Evolutionary conservation across 2,329 filamentous ascomycete genomes (phyloP).

Genomic region (Aspergillus persii): DNA sequence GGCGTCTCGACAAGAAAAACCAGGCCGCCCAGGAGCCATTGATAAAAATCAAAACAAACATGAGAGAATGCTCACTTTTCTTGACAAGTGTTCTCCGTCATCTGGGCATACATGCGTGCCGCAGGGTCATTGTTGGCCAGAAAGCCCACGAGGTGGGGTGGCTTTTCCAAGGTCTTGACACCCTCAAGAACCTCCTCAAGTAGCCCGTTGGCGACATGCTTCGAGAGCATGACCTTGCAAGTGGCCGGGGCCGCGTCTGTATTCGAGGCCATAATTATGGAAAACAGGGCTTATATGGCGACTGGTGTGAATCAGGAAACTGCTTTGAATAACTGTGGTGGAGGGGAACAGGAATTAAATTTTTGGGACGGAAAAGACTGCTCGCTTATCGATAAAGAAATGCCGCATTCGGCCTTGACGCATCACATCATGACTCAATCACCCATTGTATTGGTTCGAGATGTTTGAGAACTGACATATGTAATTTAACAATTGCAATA

Average conservation of each 20-base stretch:
- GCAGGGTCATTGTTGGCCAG: constrained; percentile 89
- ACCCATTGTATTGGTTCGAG: neutral
- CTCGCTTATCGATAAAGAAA: constrained; percentile 40
- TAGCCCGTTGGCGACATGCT: constrained; percentile 79
- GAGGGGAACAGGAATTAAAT: constrained; percentile 23
- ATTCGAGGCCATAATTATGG: constrained; percentile 32
- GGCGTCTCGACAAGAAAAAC: neutral
- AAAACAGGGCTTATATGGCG: neutral
- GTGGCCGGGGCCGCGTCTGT: constrained; percentile 38
- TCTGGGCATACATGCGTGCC: constrained; percentile 90
- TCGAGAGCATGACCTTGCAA: constrained; percentile 92
- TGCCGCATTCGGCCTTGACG: constrained; percentile 31
- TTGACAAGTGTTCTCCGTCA: constrained; percentile 92
- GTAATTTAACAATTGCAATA: too few species aligned
- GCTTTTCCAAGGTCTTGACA: constrained; percentile 66
- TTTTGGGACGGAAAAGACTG: constrained; percentile 30
- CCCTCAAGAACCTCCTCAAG: constrained; percentile 75
- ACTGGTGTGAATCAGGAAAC: neutral
- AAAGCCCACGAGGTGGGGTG: constrained; percentile 84
- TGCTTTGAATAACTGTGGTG: constrained; percentile 6
- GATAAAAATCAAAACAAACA: constrained; percentile 6
- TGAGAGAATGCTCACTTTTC: constrained; percentile 72
- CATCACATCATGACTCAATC: neutral
- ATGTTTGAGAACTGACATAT: too few species aligned
- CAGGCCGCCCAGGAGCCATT: constrained; percentile 7